phyloP scores from a whole-genome alignment of 2,329 filamentous ascomycete genomes.

The Thelonectria blattea region DNA sequence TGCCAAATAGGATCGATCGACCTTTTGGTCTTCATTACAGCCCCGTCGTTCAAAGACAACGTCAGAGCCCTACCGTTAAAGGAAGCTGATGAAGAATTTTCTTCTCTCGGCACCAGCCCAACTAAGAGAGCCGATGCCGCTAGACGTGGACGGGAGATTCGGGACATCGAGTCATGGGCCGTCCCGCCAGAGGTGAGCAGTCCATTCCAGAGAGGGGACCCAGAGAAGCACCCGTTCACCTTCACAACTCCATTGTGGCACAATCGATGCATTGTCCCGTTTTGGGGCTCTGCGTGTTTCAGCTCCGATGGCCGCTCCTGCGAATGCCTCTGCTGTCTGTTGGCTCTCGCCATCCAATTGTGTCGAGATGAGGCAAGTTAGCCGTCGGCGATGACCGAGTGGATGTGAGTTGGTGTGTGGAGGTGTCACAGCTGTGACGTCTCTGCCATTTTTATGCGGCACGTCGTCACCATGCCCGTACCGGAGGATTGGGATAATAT shows the following conservation, averaged over 20 bases:
- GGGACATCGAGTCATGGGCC: constrained; percentile 1
- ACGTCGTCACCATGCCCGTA: neutral
- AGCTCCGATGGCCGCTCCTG: neutral
- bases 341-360: neutral
- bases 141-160: neutral
- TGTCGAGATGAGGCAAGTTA: neutral
- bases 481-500: neutral
- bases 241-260: neutral
- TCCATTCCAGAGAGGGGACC: neutral
- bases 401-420: constrained; percentile 4
- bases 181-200: neutral
- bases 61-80: neutral
- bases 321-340: neutral
- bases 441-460: constrained; percentile 7
- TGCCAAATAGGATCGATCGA: constrained; percentile 11
- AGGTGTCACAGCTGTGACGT: constrained; percentile 5
- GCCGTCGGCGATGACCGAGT: constrained; percentile 20
- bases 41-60: neutral
- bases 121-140: neutral
- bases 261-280: neutral
- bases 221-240: neutral
- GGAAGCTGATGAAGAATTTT: constrained; percentile 11
- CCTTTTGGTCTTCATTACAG: constrained; percentile 1
- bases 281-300: constrained; percentile 1
- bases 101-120: constrained; percentile 1